Evolutionary conservation across 2,329 filamentous ascomycete genomes (phyloP), one percentile per base, ranked within the genome.

Genomic region (Aureobasidium lini): DNA sequence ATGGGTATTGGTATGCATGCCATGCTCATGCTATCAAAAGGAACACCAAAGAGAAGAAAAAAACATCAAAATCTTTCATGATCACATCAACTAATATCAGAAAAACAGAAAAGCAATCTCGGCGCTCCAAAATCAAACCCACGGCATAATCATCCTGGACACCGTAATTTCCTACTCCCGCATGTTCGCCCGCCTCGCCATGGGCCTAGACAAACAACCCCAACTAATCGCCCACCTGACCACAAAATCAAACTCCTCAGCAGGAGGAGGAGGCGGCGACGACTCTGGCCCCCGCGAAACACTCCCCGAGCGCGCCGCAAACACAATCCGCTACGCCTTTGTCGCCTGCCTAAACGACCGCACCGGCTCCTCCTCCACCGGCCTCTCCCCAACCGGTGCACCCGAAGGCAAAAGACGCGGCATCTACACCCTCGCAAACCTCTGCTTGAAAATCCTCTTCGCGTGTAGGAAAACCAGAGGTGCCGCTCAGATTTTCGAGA

Each of bases 351-450:
- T 96, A 36, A 91, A 88, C 4, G 91, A 96, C 70, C 83, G 90
- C 50, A 86, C 84, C 1, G 85, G 85, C 16, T 84, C 82, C 29
- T 79, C 84, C 11, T 10, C 53, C 9, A 76, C 77, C 13, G 78
- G 79, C 0, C 72, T 81, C 29, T 71, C 70, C 60, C 82, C 81
- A 65, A 46, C 64, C 9, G 84, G 84, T 18, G 83, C 79, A 61
- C 90, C 90, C 0, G 88, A 92, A 66, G 90, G 91, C 58, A 95
- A 92, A 70, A 90, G 93, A 69, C 76, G 87, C 10, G 92, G 90
- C 44, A 91, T 96, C 63, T 96, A 96, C 75, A 85, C 89, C 61
- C 91, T 95, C 74, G 92, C 91, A 61, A 96, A 96, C 69, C 81
- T 96, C 28, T 94, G 91, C 39, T 76, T 96, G 50, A 93, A 92